These are phyloP conservation scores for Monosporascus sp. DNA, from an alignment of 2,329 filamentous ascomycete species.

Conservation along the genomic window DNA sequence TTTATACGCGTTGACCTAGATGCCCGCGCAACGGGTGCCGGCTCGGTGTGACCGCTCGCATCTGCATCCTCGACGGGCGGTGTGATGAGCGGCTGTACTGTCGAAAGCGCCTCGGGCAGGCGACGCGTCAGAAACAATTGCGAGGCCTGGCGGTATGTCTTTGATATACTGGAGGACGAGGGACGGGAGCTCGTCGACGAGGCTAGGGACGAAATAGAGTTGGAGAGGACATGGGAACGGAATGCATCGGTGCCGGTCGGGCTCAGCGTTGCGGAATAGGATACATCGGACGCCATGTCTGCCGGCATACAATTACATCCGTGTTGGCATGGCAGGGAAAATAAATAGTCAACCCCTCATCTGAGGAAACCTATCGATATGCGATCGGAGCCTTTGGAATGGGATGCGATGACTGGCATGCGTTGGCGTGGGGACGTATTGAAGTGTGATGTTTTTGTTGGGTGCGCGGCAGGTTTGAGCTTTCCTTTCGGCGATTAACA, in stretches of 20 bases:
- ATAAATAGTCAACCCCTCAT: not conserved
- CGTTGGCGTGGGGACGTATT: no score
- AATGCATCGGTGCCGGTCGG: conserved; percentile 42
- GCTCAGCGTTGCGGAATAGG: conserved; percentile 39
- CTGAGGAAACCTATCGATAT: not conserved
- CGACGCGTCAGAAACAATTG: conserved; percentile 93
- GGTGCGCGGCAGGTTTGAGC: no score
- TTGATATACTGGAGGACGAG: conserved; percentile 70
- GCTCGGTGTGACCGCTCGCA: conserved; percentile 41
- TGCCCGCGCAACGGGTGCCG: conserved; percentile 72
- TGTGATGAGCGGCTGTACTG: conserved; percentile 75
- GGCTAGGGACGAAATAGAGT: conserved; percentile 65
- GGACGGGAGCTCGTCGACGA: conserved; percentile 57
- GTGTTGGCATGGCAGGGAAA: not conserved
- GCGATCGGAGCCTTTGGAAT: no score
- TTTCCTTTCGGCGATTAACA: no score
- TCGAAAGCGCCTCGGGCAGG: conserved; percentile 81
- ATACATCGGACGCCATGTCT: conserved; percentile 38
- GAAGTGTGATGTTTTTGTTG: no score
- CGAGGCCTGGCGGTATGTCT: conserved; percentile 89
- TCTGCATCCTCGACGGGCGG: conserved; percentile 43
- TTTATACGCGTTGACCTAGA: conserved; percentile 83
- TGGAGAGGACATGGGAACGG: conserved; percentile 49
- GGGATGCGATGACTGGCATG: no score
- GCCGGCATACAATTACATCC: not conserved